These are phyloP conservation scores for Fomitopsis pinicola DNA, from an alignment of 1,284 basidiomycete genomes.

Conservation along the genomic window DNA sequence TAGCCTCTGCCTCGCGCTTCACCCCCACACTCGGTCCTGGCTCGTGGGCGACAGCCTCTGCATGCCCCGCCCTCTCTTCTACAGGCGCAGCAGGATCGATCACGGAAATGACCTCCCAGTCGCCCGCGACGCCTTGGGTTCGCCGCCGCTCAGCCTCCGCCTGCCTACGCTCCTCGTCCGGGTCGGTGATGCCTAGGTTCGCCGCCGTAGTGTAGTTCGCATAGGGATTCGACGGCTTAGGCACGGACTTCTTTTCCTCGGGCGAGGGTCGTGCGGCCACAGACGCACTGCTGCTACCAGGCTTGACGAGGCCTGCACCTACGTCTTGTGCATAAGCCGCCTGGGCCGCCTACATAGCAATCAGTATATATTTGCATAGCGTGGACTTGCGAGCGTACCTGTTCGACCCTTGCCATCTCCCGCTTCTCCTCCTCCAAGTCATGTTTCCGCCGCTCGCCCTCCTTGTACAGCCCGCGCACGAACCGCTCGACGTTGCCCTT, in stretches of 20 bases:
- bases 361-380: neutral
- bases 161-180: slow-evolving; percentile 56
- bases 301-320: slow-evolving; percentile 56
- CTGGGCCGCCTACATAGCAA: slow-evolving; percentile 54
- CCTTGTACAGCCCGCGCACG: slow-evolving; percentile 89
- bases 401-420: slow-evolving; percentile 85
- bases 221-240: slow-evolving; percentile 66
- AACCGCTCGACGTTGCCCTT: slow-evolving; percentile 93
- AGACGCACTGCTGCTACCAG: slow-evolving; percentile 31
- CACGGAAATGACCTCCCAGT: slow-evolving; percentile 76
- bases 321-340: slow-evolving; percentile 74
- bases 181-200: slow-evolving; percentile 75
- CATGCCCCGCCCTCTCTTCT: slow-evolving; percentile 7
- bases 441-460: slow-evolving; percentile 84
- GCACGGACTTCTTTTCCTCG: slow-evolving; percentile 36
- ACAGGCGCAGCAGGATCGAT: slow-evolving; percentile 20
- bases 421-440: slow-evolving; percentile 83
- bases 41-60: neutral
- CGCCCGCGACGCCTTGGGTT: slow-evolving; percentile 72
- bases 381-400: slow-evolving; percentile 41
- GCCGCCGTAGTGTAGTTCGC: slow-evolving; percentile 86
- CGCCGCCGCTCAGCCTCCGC: slow-evolving; percentile 56
- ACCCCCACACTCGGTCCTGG: slow-evolving; percentile 17
- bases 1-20: slow-evolving; percentile 30
- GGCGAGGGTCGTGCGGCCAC: slow-evolving; percentile 33